Base-by-base conservation (phyloP, 495 filamentous ascomycete species). In the Hypoxylon crocopeplum region DNA sequence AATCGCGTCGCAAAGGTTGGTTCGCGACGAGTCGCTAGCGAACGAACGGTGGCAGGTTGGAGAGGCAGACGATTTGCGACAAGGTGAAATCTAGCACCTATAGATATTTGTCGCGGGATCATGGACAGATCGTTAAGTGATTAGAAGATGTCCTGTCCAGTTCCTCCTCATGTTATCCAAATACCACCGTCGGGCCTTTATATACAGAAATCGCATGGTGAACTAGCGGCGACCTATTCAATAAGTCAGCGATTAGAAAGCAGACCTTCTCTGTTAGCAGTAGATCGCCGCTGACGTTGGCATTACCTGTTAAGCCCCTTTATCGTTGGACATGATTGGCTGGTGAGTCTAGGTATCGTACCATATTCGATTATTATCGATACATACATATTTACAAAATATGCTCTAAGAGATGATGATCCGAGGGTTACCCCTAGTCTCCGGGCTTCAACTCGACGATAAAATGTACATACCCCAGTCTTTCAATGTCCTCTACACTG, bases 231-330 rank as follows among this genome's bases (percentile, higher is more conserved):
- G n/a, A 24, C 36, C 39, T 16, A 38, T 24, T 25, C 8, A 48
- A 64, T 64, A 64, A 64, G 61, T 64, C 55, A 64, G 61, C 61
- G 15, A 64, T 64, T 64, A 64, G 61, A 59, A 64, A 64, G 55
- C 55, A 57, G 12, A 29, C 7, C 3, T 27, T 27, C 24, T 27
- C 24, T 27, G 32, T 34, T 34, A 34, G 32, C 32, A 13, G 3
- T 7, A 34, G 32, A 27, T 15, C n/a, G 42, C 25, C 42, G 42
- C 42, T 46, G 42, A 32, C 30, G 17, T 24, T 48, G 45, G 10
- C 11, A 32, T 2, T 20, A 16, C 25, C 21, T 38, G 33, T 46
- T 12, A 38, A 50, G 25, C 39, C 46, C 12, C 15, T 46, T 48
- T 48, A 32, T 2, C 24, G 1, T 36, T 41, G n/a, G 13, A 10